These are phyloP conservation scores for Globisporangium perplexum DNA, from an alignment of 352 stramenopile species.

Conservation along the genomic window DNA sequence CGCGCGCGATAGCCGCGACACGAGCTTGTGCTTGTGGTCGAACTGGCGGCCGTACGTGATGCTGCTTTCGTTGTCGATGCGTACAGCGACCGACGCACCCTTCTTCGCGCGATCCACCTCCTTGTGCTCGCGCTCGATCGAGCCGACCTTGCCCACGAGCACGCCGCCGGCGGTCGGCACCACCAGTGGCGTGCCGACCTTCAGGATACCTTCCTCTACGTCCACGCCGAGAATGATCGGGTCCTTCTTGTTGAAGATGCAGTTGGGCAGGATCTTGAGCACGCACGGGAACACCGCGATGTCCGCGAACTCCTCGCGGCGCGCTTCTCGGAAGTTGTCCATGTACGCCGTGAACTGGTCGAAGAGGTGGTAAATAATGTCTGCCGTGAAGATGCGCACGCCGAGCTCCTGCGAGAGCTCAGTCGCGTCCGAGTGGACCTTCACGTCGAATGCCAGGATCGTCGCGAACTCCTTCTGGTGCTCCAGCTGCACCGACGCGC, in stretches of 20 bases:
- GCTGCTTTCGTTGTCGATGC: constrained; percentile 95
- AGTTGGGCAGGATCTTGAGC: constrained; percentile 96
- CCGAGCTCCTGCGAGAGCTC: constrained; percentile 89
- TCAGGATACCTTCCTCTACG: constrained; percentile 96
- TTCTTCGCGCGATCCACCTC: constrained; percentile 94
- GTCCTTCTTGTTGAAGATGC: constrained; percentile 99
- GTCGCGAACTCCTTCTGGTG: constrained; percentile 96
- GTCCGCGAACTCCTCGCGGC: constrained; percentile 89
- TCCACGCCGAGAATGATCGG: constrained; percentile 99
- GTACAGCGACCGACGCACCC: constrained; percentile 92
- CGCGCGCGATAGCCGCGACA: constrained; percentile 82
- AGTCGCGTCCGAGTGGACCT: constrained; percentile 93
- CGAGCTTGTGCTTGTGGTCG: constrained; percentile 88
- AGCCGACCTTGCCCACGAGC: constrained; percentile 93
- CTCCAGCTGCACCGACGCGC: constrained; percentile 97
- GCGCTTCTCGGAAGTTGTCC: constrained; percentile 90
- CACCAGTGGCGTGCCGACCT: constrained; percentile 96
- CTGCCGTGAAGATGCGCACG: constrained; percentile 98
- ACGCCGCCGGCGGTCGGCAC: constrained; percentile 66
- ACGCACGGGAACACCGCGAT: constrained; percentile 94
- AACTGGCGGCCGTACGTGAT: constrained; percentile 98
- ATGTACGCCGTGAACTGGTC: constrained; percentile 99
- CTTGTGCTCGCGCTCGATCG: constrained; percentile 96
- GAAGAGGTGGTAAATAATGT: constrained; percentile 99
- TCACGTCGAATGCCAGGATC: constrained; percentile 98